Base-by-base conservation (phyloP, 164 flowering plant species). In the Amborella trichopoda region DNA sequence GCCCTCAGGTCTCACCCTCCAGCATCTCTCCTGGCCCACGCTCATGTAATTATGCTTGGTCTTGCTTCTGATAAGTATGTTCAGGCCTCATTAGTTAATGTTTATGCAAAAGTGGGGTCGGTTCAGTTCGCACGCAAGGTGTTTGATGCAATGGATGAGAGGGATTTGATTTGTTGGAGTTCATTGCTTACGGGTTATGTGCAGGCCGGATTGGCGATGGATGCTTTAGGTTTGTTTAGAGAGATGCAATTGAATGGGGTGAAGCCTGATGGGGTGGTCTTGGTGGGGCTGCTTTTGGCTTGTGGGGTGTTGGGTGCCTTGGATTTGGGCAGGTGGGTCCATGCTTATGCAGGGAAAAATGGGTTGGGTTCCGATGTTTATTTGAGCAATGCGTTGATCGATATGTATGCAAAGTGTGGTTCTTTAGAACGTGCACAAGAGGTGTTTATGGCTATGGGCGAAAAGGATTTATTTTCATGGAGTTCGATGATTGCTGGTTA, bases 1-100 rank as follows among this genome's bases (percentile, higher is more conserved):
- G 85, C 54, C 62, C 40, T 40, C 70, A 69, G 47, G 14, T 61
- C 2, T 19, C 40, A 6, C 74, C 69, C 14, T 44, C 67, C 26
- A 48, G 34, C 3, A 78, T 65, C 52, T 80, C 83, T 2, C 45
- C 71, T 65, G 50, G 66, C 77, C 41, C 85, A 81, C 61, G 68
- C 76, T 44, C 28, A 54, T 13, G 65, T 67, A 14, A 41, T 66
- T 3, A 81, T 78, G 49, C 28, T 25, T 39, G 89, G 94, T 25
- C 71, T 78, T 47, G 38, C n/a, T 6, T 43, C 49, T 10, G 73
- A 84, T 55, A 58, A 61, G 13, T 84, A 55, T 49, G 78, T 72
- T 16, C 71, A 77, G 2, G 74, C 81, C 1, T 53, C 69, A 13
- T 58, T 81, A 70, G 70, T 84, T 34, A 82, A 78, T 38, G 38